These are phyloP conservation scores for Skeletonema costatum DNA, from an alignment of 108 stramenopile genomes.

Conservation along the genomic window DNA sequence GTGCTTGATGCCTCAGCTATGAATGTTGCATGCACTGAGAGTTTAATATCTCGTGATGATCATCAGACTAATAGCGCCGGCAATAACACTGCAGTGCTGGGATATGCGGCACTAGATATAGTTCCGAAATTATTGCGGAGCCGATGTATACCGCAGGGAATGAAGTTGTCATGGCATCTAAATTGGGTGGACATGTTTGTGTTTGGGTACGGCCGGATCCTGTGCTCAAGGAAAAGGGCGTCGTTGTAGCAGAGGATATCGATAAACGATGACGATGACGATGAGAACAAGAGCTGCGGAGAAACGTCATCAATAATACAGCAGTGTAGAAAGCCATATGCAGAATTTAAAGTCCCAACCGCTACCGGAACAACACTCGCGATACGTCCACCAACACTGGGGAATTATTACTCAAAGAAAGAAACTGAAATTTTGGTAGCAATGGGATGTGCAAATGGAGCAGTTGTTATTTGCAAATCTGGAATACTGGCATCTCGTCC, in stretches of 20 bases:
- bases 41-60: slow-evolving; percentile 25
- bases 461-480: slow-evolving; percentile 26
- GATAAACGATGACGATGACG: not conserved
- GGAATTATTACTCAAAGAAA: slow-evolving; percentile 27
- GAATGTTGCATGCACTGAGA: slow-evolving; percentile 16
- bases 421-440: slow-evolving; percentile 36
- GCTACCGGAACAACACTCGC: slow-evolving; percentile 50
- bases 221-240: slow-evolving; percentile 4
- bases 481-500: slow-evolving; percentile 23
- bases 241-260: slow-evolving; percentile 2
- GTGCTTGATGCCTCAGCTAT: slow-evolving; percentile 38
- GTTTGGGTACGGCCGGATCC: slow-evolving; percentile 39
- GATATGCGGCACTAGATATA: slow-evolving; percentile 37
- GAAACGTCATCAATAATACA: not conserved
- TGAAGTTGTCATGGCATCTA: slow-evolving; percentile 40
- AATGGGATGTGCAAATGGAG: slow-evolving; percentile 44
- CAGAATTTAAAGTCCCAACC: slow-evolving; percentile 21
- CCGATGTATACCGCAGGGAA: slow-evolving; percentile 27
- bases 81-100: slow-evolving; percentile 7
- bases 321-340: slow-evolving; percentile 12
- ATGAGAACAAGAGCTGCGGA: not conserved
- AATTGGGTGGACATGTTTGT: slow-evolving; percentile 29
- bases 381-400: slow-evolving; percentile 44
- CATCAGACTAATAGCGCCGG: not conserved
- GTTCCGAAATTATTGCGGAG: slow-evolving; percentile 30